Percentiles rank a stretch among this genome's conserved stretches.
Conservation (phyloP, 768 basidiomycete species). For the Guyanaporus albipodus region DNA sequence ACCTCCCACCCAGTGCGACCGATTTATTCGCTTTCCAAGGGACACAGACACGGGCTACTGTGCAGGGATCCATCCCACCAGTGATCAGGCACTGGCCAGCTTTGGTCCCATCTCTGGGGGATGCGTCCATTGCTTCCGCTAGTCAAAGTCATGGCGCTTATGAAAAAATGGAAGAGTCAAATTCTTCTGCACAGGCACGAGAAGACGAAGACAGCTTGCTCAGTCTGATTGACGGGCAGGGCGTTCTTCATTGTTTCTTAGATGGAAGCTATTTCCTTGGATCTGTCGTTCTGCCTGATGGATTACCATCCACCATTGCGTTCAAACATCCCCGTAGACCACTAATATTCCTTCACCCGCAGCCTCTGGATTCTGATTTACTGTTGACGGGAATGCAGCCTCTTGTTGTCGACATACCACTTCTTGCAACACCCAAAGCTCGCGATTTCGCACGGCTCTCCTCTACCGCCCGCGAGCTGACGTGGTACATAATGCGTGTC, state of each 20-base stretch:
- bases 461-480: conserved; percentile 64
- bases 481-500: conserved; percentile 67
- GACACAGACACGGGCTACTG: conserved; percentile 47
- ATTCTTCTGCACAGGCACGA: conserved; percentile 27
- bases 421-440: conserved; percentile 50
- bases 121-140: conserved; percentile 58
- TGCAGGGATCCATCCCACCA: conserved; percentile 48
- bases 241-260: conserved; percentile 60
- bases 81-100: conserved; percentile 68
- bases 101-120: conserved; percentile 48
- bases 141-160: conserved; percentile 30
- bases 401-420: conserved; percentile 47
- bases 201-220: conserved; percentile 65
- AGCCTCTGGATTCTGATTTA: conserved; percentile 23
- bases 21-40: conserved; percentile 82
- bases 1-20: conserved; percentile 50
- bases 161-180: conserved; percentile 26
- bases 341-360: conserved; percentile 48
- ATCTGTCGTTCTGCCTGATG: conserved; percentile 34
- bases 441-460: conserved; percentile 72
- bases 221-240: conserved; percentile 53
- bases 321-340: conserved; percentile 46
- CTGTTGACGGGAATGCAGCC: conserved; percentile 36
- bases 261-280: conserved; percentile 78
- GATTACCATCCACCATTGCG: conserved; percentile 27